Conservation (phyloP, 805 yeast genomes). For the Wilhelminamyces savonicus region DNA sequence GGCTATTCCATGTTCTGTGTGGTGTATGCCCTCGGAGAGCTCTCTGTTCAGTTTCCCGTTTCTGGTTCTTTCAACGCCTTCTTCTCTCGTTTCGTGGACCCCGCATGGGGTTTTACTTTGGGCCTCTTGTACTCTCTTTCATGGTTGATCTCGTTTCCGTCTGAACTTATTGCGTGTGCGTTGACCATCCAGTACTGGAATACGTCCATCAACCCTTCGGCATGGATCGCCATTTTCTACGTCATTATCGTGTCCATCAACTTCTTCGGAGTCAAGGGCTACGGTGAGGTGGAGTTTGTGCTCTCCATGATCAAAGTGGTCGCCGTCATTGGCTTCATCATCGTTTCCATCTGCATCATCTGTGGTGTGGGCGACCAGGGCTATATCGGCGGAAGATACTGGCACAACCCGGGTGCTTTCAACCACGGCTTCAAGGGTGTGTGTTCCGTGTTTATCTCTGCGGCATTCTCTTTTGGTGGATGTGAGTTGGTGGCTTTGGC, state of each 20-base stretch:
- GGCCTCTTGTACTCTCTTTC: constrained; percentile 19
- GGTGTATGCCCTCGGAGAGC: constrained; percentile 14
- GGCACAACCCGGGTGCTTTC: constrained; percentile 52
- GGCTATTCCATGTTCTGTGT: constrained; percentile 13
- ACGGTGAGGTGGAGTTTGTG: constrained; percentile 20
- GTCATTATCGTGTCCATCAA: constrained; percentile 26
- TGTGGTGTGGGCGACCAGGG: constrained; percentile 40
- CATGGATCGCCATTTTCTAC: constrained; percentile 32
- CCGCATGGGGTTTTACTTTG: constrained; percentile 17
- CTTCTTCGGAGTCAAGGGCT: constrained; percentile 29
- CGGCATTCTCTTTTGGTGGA: constrained; percentile 60
- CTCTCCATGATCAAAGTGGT: constrained; percentile 20
- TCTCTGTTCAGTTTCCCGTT: constrained; percentile 15
- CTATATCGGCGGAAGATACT: constrained; percentile 45
- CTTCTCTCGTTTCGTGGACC: constrained; percentile 14
- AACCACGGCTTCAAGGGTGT: constrained; percentile 51
- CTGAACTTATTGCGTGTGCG: constrained; percentile 27
- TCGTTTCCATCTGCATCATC: constrained; percentile 27
- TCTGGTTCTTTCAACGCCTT: constrained; percentile 12
- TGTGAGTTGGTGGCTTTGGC: constrained; percentile 54
- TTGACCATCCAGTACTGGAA: constrained; percentile 32
- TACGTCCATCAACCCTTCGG: constrained; percentile 24
- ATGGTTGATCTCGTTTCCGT: constrained; percentile 28
- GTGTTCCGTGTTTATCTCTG: constrained; percentile 45
- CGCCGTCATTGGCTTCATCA: constrained; percentile 21